Evolutionary conservation across 106 monocot species (phyloP).

Genomic region (Dendrobium huoshanense): DNA sequence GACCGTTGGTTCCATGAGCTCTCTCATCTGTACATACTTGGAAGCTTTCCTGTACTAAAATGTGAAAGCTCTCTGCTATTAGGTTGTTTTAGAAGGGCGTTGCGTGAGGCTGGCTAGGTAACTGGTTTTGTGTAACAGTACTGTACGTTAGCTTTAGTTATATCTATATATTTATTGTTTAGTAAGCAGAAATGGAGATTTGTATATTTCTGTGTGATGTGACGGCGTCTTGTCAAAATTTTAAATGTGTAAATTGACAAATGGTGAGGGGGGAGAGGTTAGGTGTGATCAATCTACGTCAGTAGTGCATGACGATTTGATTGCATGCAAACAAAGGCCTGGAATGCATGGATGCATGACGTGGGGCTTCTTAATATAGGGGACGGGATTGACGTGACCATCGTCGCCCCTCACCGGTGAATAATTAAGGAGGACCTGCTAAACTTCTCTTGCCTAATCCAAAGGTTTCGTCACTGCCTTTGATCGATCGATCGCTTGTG

Average conservation of each 20-base stretch:
- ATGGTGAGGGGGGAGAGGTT: background rate
- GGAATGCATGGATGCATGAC: conserved; percentile 11
- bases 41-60: background rate
- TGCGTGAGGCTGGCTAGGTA: background rate
- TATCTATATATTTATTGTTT: background rate
- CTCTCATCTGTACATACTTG: background rate
- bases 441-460: background rate
- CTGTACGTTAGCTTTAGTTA: background rate
- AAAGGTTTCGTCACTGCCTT: no score
- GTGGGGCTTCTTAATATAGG: conserved; percentile 8
- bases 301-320: conserved; percentile 2
- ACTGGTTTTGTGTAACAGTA: background rate
- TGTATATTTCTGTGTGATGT: background rate
- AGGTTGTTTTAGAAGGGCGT: conserved; percentile 3
- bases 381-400: conserved; percentile 8
- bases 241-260: conserved; percentile 1
- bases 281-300: conserved; percentile 6
- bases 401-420: background rate
- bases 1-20: conserved; percentile 4
- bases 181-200: background rate
- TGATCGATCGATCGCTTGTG: no score
- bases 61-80: conserved; percentile 1
- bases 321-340: background rate
- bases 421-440: background rate
- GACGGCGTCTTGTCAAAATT: conserved; percentile 1